These are phyloP conservation scores for Vaucheria bursata DNA, from an alignment of 352 stramenopile genomes.

Conservation along the genomic window DNA sequence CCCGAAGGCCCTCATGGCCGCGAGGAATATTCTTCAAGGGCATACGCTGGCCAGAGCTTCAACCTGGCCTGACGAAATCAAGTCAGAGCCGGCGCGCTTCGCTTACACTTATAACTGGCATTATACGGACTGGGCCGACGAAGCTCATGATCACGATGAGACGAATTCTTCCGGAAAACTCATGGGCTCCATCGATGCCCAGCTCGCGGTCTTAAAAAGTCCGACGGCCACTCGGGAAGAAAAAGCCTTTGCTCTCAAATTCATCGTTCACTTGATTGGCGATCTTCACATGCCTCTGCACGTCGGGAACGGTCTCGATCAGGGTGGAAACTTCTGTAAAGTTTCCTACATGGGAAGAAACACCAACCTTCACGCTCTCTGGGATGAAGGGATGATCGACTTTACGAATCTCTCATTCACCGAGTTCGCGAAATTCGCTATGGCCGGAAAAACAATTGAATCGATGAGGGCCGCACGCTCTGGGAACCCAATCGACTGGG, in stretches of 20 bases:
- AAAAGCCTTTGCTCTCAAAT: background rate
- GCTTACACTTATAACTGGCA: background rate
- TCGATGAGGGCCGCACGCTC: no score
- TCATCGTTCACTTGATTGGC: background rate
- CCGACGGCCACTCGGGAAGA: background rate
- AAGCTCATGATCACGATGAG: background rate
- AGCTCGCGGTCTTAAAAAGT: background rate
- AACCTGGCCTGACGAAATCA: background rate
- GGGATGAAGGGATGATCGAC: no score
- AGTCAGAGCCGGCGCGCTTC: background rate
- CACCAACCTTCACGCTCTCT: background rate
- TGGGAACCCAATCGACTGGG: no score
- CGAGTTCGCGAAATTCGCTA: no score
- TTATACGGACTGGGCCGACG: background rate
- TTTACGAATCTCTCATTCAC: no score
- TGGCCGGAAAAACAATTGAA: no score
- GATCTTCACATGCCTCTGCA: background rate
- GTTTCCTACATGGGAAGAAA: background rate
- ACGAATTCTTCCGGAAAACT: no score
- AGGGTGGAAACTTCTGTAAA: background rate
- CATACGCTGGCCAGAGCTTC: background rate
- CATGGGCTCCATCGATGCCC: background rate
- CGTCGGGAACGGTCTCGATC: background rate
- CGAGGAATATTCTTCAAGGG: background rate
- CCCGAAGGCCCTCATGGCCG: background rate